Percentiles rank a stretch among this genome's conserved stretches.
Conservation (phyloP, 1,284 basidiomycete species). For the Cystobasidiaceae sp. region DNA sequence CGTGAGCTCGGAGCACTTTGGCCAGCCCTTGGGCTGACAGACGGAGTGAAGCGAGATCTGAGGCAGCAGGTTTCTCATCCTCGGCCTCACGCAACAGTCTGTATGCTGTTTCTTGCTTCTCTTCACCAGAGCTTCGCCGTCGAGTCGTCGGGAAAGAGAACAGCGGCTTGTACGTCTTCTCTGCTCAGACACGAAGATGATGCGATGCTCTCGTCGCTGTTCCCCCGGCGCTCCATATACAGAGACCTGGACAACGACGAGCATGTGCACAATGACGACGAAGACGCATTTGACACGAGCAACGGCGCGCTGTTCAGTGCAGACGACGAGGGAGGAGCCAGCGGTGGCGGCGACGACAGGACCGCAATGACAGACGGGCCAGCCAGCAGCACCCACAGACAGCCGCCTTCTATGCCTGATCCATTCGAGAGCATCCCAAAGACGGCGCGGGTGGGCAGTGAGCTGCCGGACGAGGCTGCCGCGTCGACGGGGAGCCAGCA, state of each 20-base stretch:
- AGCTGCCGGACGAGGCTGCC: neutral
- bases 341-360: neutral
- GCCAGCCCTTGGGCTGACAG: no score
- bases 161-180: no score
- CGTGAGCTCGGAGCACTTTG: no score
- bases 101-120: no score
- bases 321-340: constrained; percentile 1
- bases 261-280: neutral
- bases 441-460: neutral
- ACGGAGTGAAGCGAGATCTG: no score
- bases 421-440: constrained; percentile 10
- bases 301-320: neutral
- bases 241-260: constrained; percentile 8
- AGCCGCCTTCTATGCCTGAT: constrained; percentile 6
- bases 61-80: no score
- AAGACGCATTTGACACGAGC: neutral
- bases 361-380: neutral
- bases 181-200: no score
- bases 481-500: neutral
- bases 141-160: no score
- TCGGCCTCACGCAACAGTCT: no score
- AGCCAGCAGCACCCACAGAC: neutral
- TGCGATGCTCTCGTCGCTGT: constrained; percentile 29
- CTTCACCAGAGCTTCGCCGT: no score
- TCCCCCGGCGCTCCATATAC: constrained; percentile 22